A percentile compares a stretch with the other conserved stretches of the same genome.
Evolutionary conservation across 176 grass and related monocot genomes (phyloP).

Genomic region (Cymbopogon citratus): DNA sequence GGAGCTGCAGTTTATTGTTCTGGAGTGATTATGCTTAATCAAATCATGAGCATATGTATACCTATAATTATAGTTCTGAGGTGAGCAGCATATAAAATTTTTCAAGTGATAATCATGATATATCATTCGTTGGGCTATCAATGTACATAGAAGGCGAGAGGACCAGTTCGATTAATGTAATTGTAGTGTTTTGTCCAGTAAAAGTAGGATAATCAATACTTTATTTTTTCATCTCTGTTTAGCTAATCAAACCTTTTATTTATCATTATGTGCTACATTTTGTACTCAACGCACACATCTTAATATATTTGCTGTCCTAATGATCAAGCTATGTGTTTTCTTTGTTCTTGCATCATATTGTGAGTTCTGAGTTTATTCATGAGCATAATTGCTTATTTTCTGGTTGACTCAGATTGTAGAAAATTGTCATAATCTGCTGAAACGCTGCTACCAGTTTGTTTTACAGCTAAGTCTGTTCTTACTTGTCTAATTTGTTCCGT

Average conservation of each 20-base stretch:
- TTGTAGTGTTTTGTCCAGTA: background rate
- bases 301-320: background rate
- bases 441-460: background rate
- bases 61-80: background rate
- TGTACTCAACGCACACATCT: background rate
- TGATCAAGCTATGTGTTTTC: background rate
- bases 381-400: background rate
- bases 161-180: background rate
- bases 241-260: background rate
- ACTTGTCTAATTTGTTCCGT: background rate
- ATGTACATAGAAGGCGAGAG: background rate
- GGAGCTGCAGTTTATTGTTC: background rate
- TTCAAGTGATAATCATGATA: background rate
- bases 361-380: background rate
- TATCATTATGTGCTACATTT: background rate
- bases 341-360: background rate
- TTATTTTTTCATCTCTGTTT: background rate
- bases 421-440: background rate
- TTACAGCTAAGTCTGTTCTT: background rate
- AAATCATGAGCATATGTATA: background rate
- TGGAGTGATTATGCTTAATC: background rate
- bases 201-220: background rate
- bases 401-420: background rate
- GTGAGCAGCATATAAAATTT: background rate
- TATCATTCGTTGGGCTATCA: background rate